Percentiles rank a stretch among this genome's conserved stretches.
phyloP scores from a whole-genome alignment of 129 eudicot genomes.

The Helianthus tuberosus region DNA sequence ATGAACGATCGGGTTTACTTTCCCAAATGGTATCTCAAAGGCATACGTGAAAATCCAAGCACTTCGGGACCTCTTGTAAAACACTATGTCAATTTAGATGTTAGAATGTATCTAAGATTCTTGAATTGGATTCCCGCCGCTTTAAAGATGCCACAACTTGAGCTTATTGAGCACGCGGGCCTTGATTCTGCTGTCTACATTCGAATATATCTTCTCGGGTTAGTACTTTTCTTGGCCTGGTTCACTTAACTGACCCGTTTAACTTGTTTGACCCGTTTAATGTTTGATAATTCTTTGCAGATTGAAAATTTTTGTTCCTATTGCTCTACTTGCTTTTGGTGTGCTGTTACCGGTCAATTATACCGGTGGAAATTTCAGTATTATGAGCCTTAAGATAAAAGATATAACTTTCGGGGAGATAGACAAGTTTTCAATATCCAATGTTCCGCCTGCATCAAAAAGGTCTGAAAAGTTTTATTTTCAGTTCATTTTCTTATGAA shows the following conservation, averaged over 20 bases:
- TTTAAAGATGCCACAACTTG: conserved; percentile 90
- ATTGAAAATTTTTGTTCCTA: conserved; percentile 92
- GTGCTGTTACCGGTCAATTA: conserved; percentile 89
- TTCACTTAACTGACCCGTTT: conserved; percentile 13
- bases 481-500: not conserved
- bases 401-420: conserved; percentile 72
- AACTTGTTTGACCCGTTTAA: not conserved
- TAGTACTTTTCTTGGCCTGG: conserved; percentile 26
- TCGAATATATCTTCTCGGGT: conserved; percentile 97
- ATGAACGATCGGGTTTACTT: conserved; percentile 90
- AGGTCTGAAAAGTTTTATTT: conserved; percentile 43
- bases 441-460: conserved; percentile 75
- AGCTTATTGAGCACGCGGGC: conserved; percentile 95
- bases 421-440: conserved; percentile 95
- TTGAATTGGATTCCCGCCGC: conserved; percentile 98
- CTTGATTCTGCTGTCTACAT: conserved; percentile 95
- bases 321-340: conserved; percentile 70
- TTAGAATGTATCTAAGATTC: conserved; percentile 71
- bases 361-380: conserved; percentile 58
- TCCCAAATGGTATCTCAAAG: conserved; percentile 97
- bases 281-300: conserved; percentile 51
- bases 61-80: conserved; percentile 63
- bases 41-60: conserved; percentile 80
- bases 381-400: conserved; percentile 17
- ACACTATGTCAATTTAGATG: conserved; percentile 74